These are phyloP conservation scores for Nakazawaea molendinolei DNA, from an alignment of 805 yeast species.

Conservation along the genomic window DNA sequence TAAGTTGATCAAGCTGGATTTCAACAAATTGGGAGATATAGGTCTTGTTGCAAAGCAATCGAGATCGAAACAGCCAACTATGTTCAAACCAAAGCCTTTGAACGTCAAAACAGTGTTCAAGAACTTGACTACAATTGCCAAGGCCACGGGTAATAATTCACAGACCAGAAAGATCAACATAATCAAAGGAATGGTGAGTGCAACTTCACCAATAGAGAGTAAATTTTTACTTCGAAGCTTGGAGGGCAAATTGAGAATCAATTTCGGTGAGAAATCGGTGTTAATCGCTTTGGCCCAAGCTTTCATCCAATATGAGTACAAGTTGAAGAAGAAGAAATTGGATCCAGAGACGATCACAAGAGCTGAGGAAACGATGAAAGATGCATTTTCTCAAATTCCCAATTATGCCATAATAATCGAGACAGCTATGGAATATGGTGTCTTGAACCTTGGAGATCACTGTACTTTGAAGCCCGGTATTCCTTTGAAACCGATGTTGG, in stretches of 20 bases:
- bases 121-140: constrained; percentile 71
- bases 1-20: constrained; percentile 65
- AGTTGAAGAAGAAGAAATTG: constrained; percentile 18
- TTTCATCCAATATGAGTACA: constrained; percentile 53
- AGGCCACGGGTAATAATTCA: constrained; percentile 70
- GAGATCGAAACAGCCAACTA: constrained; percentile 78
- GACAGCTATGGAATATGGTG: constrained; percentile 61
- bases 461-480: constrained; percentile 84
- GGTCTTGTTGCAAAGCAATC: constrained; percentile 86
- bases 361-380: constrained; percentile 77
- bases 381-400: constrained; percentile 85
- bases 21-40: constrained; percentile 78
- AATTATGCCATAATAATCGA: constrained; percentile 77
- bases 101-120: constrained; percentile 69
- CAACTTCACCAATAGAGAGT: constrained; percentile 83
- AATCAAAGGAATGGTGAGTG: constrained; percentile 78
- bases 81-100: constrained; percentile 86
- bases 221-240: constrained; percentile 83
- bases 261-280: constrained; percentile 91
- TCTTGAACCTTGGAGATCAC: constrained; percentile 54
- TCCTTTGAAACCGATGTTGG: constrained; percentile 96
- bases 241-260: constrained; percentile 90
- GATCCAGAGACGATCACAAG: constrained; percentile 39
- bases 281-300: constrained; percentile 82
- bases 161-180: constrained; percentile 71